phyloP scores from a whole-genome alignment of 805 yeast genomes.

The Ogataea kodamae region DNA sequence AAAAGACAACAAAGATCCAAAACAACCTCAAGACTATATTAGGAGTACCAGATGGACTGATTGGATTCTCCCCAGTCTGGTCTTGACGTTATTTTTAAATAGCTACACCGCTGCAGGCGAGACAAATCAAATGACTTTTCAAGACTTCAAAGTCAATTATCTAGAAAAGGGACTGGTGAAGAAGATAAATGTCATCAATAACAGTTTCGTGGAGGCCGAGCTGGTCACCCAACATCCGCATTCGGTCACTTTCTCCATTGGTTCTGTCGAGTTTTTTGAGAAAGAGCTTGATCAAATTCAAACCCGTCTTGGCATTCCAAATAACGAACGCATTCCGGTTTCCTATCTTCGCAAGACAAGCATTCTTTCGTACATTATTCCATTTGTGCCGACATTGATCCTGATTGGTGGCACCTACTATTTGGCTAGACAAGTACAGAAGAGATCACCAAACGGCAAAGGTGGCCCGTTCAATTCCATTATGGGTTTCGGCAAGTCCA shows the following conservation, averaged over 20 bases:
- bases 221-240: constrained; percentile 31
- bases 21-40: constrained; percentile 13
- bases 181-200: constrained; percentile 72
- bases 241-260: constrained; percentile 64
- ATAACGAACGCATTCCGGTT: constrained; percentile 73
- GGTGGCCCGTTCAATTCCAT: constrained; percentile 80
- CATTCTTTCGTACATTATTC: constrained; percentile 56
- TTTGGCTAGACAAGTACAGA: constrained; percentile 37
- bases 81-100: constrained; percentile 22
- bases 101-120: constrained; percentile 16
- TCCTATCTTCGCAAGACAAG: constrained; percentile 72
- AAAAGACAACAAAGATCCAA: constrained; percentile 5
- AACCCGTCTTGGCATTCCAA: constrained; percentile 58
- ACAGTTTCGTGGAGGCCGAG: constrained; percentile 67
- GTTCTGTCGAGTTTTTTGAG: constrained; percentile 87
- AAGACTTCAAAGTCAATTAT: constrained; percentile 76
- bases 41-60: constrained; percentile 22
- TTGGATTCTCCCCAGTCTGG: constrained; percentile 29
- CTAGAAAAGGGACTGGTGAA: constrained; percentile 77
- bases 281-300: constrained; percentile 73
- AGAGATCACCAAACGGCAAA: constrained; percentile 42
- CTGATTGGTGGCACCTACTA: constrained; percentile 87
- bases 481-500: constrained; percentile 81
- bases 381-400: constrained; percentile 83
- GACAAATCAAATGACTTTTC: constrained; percentile 67